A percentile compares a stretch with the other conserved stretches of the same genome.
Evolutionary conservation across 2,329 filamentous ascomycete species (phyloP).

Genomic region (Spiromastix sp.): DNA sequence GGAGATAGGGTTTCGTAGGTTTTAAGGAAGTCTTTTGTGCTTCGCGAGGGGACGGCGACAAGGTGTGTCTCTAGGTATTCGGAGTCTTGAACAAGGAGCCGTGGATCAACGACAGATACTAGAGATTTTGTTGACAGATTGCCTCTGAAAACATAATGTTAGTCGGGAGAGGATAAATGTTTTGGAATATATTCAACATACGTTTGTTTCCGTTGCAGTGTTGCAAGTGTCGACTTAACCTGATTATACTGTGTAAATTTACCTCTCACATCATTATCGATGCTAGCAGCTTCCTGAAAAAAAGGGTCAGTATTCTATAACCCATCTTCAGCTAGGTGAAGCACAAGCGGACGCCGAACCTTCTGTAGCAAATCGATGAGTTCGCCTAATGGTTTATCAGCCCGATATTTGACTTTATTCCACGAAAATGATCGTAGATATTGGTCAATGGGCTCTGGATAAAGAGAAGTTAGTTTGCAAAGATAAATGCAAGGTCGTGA

Average conservation of each 20-base stretch:
- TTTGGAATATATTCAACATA: slow-evolving; percentile 30
- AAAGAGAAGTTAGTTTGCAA: no score
- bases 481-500: no score
- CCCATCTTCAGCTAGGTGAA: background rate
- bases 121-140: slow-evolving; percentile 93
- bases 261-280: slow-evolving; percentile 90
- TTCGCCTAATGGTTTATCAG: slow-evolving; percentile 80
- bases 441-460: slow-evolving; percentile 95
- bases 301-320: background rate
- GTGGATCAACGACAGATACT: slow-evolving; percentile 74
- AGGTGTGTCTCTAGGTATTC: slow-evolving; percentile 97
- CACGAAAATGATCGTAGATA: slow-evolving; percentile 83
- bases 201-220: slow-evolving; percentile 81
- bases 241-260: slow-evolving; percentile 94
- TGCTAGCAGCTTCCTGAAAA: slow-evolving; percentile 68
- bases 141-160: slow-evolving; percentile 44
- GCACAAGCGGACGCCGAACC: slow-evolving; percentile 42
- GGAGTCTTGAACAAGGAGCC: slow-evolving; percentile 72
- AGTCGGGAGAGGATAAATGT: background rate
- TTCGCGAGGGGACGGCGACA: slow-evolving; percentile 70
- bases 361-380: slow-evolving; percentile 82
- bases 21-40: slow-evolving; percentile 78
- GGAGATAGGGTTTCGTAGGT: slow-evolving; percentile 78
- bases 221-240: slow-evolving; percentile 72
- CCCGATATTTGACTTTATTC: slow-evolving; percentile 97